Conservation (phyloP, 163 green algal genomes). For the Dunaliella salina region DNA sequence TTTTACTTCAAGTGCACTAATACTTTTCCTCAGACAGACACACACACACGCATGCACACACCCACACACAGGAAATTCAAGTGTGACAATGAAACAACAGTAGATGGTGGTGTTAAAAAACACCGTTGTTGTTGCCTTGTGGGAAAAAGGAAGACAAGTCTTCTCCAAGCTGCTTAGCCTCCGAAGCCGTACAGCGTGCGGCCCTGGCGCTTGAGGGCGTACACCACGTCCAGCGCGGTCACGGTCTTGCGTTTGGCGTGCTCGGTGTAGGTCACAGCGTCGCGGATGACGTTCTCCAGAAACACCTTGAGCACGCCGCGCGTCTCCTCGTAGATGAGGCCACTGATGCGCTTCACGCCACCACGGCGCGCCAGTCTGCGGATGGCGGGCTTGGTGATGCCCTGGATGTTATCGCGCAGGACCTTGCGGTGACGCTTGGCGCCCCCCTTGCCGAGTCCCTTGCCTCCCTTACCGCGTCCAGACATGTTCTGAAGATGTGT, state of each 20-base stretch:
- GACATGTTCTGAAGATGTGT: conserved; percentile 58
- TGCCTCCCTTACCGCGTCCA: conserved; percentile 82
- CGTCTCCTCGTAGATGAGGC: conserved; percentile 98
- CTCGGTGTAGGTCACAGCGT: conserved; percentile 88
- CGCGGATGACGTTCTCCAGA: conserved; percentile 55
- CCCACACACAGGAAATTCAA: too few species aligned
- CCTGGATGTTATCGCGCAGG: conserved; percentile 91
- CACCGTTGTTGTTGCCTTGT: not conserved
- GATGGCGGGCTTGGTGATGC: conserved; percentile 92
- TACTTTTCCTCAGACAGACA: not conserved
- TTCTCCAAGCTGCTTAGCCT: conserved; percentile 14
- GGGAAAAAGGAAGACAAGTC: not conserved
- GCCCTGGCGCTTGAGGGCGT: conserved; percentile 95
- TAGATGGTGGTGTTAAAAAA: conserved; percentile 9
- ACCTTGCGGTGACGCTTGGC: conserved; percentile 93
- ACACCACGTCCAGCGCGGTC: conserved; percentile 84
- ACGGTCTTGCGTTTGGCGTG: conserved; percentile 92
- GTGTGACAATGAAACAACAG: not conserved
- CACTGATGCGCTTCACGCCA: conserved; percentile 87
- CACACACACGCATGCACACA: not conserved
- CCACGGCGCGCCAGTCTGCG: conserved; percentile 77
- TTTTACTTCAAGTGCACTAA: too few species aligned
- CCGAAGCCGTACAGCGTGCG: conserved; percentile 92
- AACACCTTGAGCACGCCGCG: conserved; percentile 80
- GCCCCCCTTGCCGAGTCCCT: conserved; percentile 89